Evolutionary conservation across 805 yeast species (phyloP).

Genomic region (Yamadazyma tumulicola): DNA sequence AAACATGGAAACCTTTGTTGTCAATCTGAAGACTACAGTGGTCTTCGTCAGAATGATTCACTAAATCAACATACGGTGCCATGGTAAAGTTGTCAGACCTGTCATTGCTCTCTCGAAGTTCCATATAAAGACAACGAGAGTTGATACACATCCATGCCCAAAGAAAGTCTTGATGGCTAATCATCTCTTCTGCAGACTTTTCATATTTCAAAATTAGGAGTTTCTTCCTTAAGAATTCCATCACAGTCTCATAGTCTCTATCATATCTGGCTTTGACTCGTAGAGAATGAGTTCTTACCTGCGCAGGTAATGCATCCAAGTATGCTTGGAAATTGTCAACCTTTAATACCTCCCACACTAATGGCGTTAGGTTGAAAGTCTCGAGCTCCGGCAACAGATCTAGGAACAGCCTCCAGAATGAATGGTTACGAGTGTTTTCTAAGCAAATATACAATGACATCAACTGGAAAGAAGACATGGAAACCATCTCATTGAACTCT

Average conservation of each 20-base stretch:
- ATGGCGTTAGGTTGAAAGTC: constrained; percentile 58
- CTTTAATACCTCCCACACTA: constrained; percentile 51
- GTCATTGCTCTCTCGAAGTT: constrained; percentile 51
- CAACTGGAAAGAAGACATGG: constrained; percentile 58
- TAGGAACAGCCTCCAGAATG: constrained; percentile 67
- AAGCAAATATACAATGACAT: constrained; percentile 47
- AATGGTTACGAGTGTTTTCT: constrained; percentile 35
- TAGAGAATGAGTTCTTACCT: constrained; percentile 36
- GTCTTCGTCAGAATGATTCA: constrained; percentile 64
- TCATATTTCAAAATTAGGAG: no score
- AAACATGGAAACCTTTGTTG: constrained; percentile 51
- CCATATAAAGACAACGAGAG: constrained; percentile 85
- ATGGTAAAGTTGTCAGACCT: constrained; percentile 71
- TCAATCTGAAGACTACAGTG: constrained; percentile 52
- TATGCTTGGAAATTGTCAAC: constrained; percentile 22
- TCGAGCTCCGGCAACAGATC: constrained; percentile 54
- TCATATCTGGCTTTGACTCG: constrained; percentile 42
- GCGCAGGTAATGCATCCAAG: constrained; percentile 41
- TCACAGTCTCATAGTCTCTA: constrained; percentile 42
- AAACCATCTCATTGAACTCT: constrained; percentile 29
- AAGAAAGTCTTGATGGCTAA: constrained; percentile 30
- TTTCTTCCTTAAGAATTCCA: background rate
- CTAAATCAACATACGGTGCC: constrained; percentile 88
- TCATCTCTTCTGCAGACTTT: background rate
- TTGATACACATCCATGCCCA: constrained; percentile 88